Conservation (phyloP, 805 yeast species). For the Yueomyces sp. region DNA sequence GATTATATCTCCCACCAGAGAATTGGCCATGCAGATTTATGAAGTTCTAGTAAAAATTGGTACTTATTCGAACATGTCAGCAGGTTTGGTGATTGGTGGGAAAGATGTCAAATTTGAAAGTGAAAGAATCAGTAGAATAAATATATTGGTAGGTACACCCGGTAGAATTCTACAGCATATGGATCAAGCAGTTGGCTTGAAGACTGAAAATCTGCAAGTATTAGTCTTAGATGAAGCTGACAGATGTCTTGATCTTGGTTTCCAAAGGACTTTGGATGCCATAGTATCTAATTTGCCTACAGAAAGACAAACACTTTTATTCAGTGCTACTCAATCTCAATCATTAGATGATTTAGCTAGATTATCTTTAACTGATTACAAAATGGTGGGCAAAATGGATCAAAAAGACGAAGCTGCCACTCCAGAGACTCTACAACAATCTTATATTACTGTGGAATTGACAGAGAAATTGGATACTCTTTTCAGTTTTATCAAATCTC, state of each 20-base stretch:
- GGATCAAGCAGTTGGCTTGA: constrained; percentile 79
- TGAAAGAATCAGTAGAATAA: constrained; percentile 66
- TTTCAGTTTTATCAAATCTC: constrained; percentile 78
- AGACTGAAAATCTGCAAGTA: constrained; percentile 59
- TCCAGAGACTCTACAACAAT: constrained; percentile 78
- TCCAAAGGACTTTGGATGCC: constrained; percentile 68
- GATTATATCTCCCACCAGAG: constrained; percentile 85
- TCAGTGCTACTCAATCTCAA: constrained; percentile 84
- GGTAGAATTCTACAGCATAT: constrained; percentile 83
- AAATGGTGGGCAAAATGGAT: constrained; percentile 29
- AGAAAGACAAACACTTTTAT: constrained; percentile 68
- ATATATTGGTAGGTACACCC: constrained; percentile 82
- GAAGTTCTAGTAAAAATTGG: constrained; percentile 81
- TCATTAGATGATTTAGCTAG: constrained; percentile 74
- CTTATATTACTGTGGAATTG: constrained; percentile 55
- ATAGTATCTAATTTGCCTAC: constrained; percentile 68
- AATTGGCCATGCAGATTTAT: constrained; percentile 79
- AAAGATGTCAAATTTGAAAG: constrained; percentile 73
- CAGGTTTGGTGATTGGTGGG: constrained; percentile 90
- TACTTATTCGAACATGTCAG: constrained; percentile 58
- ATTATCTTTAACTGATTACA: constrained; percentile 33
- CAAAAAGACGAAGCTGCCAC: constrained; percentile 54
- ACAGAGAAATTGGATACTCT: constrained; percentile 75
- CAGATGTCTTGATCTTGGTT: constrained; percentile 87
- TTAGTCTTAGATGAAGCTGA: constrained; percentile 87